Base-by-base conservation (phyloP, 129 eudicot species). In the carrot (Daucus carota) region DNA sequence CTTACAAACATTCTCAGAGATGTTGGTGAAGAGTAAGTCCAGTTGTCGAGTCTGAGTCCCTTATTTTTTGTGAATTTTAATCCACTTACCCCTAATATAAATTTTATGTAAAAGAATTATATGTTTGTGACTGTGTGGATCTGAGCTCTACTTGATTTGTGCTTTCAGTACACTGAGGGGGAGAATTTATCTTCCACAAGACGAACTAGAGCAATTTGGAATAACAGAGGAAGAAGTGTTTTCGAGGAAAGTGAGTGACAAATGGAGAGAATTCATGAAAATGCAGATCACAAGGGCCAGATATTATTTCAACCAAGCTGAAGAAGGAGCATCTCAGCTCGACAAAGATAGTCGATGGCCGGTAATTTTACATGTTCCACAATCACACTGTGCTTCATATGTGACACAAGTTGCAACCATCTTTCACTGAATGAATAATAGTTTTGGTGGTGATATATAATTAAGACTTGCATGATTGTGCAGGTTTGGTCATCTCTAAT, bases 341-440 rank as follows among this genome's bases (percentile, higher is more conserved):
- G 85, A 87, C 81, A 81, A 84, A 78, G 97, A 90, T 86, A 93
- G 98, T 70, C 94, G 97, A 62, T 93, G 98, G 98, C 96, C 98
- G 85, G 98, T 93, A 88, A 69, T 69, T 32, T 44, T 76, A 45
- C 42, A 24, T 1, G 20, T 70, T 43, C 36, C 63, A 48, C 57
- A 17, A n/a, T n/a, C n/a, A n/a, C n/a, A n/a, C n/a, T n/a, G n/a
- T n/a, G n/a, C n/a, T n/a, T n/a, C n/a, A n/a, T n/a, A n/a, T n/a
- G n/a, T n/a, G n/a, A n/a, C n/a, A n/a, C n/a, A n/a, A n/a, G n/a
- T n/a, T n/a, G n/a, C n/a, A n/a, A n/a, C n/a, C n/a, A n/a, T n/a
- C n/a, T n/a, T n/a, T n/a, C n/a, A n/a, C n/a, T n/a, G n/a, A n/a
- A n/a, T n/a, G n/a, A n/a, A 1, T 13, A 2, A 46, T 45, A 11